Conservation (phyloP, 345 rosid species). For the Microcos paniculata region DNA sequence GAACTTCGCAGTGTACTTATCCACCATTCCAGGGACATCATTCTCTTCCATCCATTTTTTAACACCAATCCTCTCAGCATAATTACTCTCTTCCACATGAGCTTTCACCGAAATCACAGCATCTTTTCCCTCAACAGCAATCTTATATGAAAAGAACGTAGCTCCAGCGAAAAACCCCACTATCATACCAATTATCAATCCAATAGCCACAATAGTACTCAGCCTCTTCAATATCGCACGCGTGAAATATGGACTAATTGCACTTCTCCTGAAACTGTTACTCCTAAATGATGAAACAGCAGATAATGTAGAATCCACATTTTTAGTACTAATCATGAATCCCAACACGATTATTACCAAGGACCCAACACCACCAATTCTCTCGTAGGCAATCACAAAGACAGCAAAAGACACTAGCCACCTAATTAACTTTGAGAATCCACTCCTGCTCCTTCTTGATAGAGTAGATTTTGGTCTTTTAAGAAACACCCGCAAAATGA, state of each 20-base stretch:
- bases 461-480: constrained; percentile 50
- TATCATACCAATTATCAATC: constrained; percentile 83
- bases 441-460: constrained; percentile 40
- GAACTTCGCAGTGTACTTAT: constrained; percentile 61
- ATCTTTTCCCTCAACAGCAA: constrained; percentile 91
- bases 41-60: constrained; percentile 95
- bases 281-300: constrained; percentile 69
- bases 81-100: constrained; percentile 83
- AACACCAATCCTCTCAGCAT: constrained; percentile 80
- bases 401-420: constrained; percentile 84
- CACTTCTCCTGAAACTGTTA: constrained; percentile 58
- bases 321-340: constrained; percentile 38
- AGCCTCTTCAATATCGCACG: constrained; percentile 71
- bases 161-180: constrained; percentile 63
- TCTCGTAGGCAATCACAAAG: constrained; percentile 77
- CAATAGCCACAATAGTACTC: constrained; percentile 77
- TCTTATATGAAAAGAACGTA: constrained; percentile 85
- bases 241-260: constrained; percentile 69
- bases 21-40: constrained; percentile 87
- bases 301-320: constrained; percentile 63
- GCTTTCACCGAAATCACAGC: constrained; percentile 76
- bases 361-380: constrained; percentile 65
- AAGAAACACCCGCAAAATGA: constrained; percentile 47
- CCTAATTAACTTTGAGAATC: constrained; percentile 67
- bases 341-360: constrained; percentile 63